phyloP scores from a whole-genome alignment of 139 green algal species.

The Ettlia oleoabundans region DNA sequence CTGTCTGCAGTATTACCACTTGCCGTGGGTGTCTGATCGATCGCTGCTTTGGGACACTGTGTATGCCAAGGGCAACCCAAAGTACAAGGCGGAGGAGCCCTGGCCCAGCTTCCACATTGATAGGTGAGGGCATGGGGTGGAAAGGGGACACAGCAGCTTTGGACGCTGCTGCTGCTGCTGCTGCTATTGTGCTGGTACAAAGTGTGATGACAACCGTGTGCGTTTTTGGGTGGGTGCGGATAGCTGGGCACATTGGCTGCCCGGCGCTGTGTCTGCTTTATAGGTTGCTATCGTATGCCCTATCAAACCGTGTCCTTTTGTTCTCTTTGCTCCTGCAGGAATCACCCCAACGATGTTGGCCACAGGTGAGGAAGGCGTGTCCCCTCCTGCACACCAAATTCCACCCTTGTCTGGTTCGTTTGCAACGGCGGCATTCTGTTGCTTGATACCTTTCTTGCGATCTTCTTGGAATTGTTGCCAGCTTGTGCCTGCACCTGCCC shows the following conservation, averaged over 20 bases:
- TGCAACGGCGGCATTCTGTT: not conserved
- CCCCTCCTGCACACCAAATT: too few relatives aligned
- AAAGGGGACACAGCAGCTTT: not conserved
- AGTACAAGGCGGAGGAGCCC: not conserved
- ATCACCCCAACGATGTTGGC: not conserved
- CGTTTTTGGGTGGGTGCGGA: too few relatives aligned
- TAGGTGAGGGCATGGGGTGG: not conserved
- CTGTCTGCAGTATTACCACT: conserved; percentile 4
- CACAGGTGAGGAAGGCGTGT: not conserved
- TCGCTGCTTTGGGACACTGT: conserved; percentile 1
- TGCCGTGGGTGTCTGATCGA: conserved; percentile 1
- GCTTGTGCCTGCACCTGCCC: not conserved
- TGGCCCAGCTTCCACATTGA: not conserved
- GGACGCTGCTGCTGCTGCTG: not conserved
- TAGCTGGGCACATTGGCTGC: too few relatives aligned
- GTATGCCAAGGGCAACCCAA: not conserved
- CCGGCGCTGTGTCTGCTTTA: not conserved
- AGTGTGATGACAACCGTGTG: too few relatives aligned
- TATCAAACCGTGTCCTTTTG: not conserved
- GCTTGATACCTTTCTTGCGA: not conserved
- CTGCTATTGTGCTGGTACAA: not conserved
- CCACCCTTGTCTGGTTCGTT: too few relatives aligned
- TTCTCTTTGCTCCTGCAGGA: not conserved
- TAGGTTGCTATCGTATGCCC: not conserved
- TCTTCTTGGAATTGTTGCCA: not conserved